phyloP scores from a whole-genome alignment of 1,284 basidiomycete species.

The Cerrena zonata region DNA sequence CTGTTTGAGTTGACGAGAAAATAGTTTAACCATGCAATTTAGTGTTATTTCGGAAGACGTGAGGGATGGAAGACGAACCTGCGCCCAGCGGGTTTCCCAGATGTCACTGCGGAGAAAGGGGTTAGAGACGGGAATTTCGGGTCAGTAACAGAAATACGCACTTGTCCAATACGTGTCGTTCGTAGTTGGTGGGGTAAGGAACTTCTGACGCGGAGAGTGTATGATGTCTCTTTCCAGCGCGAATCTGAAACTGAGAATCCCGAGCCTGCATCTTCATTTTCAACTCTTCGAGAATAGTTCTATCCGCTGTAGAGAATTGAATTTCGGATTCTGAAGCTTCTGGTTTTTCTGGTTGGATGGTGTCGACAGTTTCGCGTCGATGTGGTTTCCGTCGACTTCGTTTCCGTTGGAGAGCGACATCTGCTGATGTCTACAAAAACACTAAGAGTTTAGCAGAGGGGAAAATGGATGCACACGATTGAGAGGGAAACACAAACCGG shows the following conservation, averaged over 20 bases:
- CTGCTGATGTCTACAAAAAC: background rate
- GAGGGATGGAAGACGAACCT: conserved; percentile 19
- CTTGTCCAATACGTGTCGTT: conserved; percentile 55
- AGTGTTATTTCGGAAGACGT: background rate
- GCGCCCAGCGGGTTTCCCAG: conserved; percentile 57
- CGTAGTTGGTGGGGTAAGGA: conserved; percentile 64
- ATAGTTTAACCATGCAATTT: no score
- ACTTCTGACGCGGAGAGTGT: conserved; percentile 42
- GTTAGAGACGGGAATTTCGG: background rate
- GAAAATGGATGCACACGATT: background rate
- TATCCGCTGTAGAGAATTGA: conserved; percentile 51
- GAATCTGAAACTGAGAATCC: conserved; percentile 49
- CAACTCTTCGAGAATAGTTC: conserved; percentile 52
- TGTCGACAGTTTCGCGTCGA: background rate
- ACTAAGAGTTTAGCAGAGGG: background rate
- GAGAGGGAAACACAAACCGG: background rate
- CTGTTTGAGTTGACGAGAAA: background rate
- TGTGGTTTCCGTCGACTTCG: conserved; percentile 1
- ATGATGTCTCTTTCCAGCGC: conserved; percentile 53
- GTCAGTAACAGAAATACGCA: conserved; percentile 32
- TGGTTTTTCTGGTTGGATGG: background rate
- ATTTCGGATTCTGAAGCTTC: conserved; percentile 11
- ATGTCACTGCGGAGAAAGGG: conserved; percentile 42
- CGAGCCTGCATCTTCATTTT: conserved; percentile 45
- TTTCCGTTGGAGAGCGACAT: conserved; percentile 1